These are phyloP conservation scores for Murraya koenigii DNA, from an alignment of 345 rosid species.

Conservation along the genomic window DNA sequence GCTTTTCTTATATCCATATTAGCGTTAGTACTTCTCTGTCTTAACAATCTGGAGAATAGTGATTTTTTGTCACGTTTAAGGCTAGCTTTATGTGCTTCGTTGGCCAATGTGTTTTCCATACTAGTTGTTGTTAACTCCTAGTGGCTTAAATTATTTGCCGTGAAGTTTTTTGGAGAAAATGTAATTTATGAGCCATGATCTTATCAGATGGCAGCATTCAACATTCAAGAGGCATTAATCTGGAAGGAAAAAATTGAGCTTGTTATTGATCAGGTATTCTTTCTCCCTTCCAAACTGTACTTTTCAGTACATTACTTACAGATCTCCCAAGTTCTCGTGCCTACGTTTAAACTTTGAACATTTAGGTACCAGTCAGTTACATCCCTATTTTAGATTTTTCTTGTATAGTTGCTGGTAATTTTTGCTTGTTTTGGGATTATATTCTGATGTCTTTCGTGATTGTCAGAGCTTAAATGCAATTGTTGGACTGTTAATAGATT, in stretches of 20 bases:
- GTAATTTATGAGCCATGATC: slow-evolving; percentile 26
- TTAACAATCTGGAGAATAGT: slow-evolving; percentile 5
- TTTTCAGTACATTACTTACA: not conserved
- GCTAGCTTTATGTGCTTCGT: slow-evolving; percentile 1
- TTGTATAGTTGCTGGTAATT: not conserved
- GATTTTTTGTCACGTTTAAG: not conserved
- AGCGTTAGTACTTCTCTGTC: not conserved
- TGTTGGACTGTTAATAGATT: not conserved
- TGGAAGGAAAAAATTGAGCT: slow-evolving; percentile 95
- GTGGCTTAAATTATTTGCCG: slow-evolving; percentile 5
- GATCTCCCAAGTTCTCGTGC: not conserved
- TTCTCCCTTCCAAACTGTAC: not conserved
- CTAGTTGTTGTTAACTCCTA: not conserved
- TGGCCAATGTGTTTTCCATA: not conserved
- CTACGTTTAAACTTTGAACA: not conserved
- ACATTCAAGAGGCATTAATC: slow-evolving; percentile 85
- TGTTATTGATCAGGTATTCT: slow-evolving; percentile 89
- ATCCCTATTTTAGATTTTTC: not conserved
- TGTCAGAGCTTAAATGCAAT: not conserved
- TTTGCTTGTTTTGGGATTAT: not conserved
- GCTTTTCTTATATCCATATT: not conserved
- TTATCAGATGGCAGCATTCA: slow-evolving; percentile 98
- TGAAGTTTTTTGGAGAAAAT: slow-evolving; percentile 1
- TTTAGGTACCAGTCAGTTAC: not conserved
- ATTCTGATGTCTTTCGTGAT: not conserved